Percentiles rank a stretch among this genome's conserved stretches.
Conservation (phyloP, 345 rosid genomes). For the Camelina neglecta region DNA sequence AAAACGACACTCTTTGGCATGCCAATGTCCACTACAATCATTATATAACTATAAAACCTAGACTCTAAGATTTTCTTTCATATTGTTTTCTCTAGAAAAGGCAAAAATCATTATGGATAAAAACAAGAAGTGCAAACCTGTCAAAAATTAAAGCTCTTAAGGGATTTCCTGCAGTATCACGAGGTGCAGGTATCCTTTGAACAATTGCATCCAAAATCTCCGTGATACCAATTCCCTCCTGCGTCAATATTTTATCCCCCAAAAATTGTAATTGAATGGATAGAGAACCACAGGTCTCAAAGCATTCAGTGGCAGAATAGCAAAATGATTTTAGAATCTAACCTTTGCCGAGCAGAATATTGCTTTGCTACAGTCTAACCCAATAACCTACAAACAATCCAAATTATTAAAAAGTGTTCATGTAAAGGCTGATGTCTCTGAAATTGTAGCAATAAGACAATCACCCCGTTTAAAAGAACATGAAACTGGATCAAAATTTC, state of each 20-base stretch:
- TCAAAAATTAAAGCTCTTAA: slow-evolving; percentile 93
- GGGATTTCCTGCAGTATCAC: slow-evolving; percentile 63
- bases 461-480: slow-evolving; percentile 7
- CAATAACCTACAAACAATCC: slow-evolving; percentile 64
- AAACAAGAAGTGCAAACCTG: slow-evolving; percentile 60
- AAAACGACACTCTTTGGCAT: slow-evolving; percentile 17
- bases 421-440: slow-evolving; percentile 19
- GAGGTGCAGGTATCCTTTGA: slow-evolving; percentile 81
- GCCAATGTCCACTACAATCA: slow-evolving; percentile 12
- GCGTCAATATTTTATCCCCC: slow-evolving; percentile 33
- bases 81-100: slow-evolving; percentile 3
- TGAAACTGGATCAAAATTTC: neutral
- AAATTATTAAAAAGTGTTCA: slow-evolving; percentile 20
- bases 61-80: slow-evolving; percentile 16
- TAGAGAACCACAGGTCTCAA: slow-evolving; percentile 7
- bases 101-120: neutral
- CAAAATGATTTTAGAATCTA: slow-evolving; percentile 36
- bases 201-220: slow-evolving; percentile 87
- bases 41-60: slow-evolving; percentile 12
- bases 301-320: slow-evolving; percentile 3
- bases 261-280: slow-evolving; percentile 7
- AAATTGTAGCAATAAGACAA: slow-evolving; percentile 33
- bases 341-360: slow-evolving; percentile 99
- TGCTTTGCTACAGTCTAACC: slow-evolving; percentile 93
- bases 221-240: slow-evolving; percentile 92